phyloP scores from a whole-genome alignment of 805 yeast genomes.

The Starmerella geochares region DNA sequence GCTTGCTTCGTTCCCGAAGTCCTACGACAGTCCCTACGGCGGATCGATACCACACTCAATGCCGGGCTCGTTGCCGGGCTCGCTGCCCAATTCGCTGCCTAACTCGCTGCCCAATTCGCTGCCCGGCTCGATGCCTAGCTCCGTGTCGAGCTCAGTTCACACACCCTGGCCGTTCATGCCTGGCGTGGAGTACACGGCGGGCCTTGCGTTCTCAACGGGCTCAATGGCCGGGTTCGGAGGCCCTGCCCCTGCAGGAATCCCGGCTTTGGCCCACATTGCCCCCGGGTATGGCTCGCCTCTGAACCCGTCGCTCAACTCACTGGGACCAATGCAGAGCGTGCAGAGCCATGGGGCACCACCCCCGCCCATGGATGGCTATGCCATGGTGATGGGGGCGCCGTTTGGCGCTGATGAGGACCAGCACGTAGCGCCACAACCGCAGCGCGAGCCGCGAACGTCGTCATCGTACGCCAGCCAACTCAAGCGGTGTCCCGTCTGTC shows the following conservation, averaged over 20 bases:
- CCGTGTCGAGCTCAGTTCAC: background rate
- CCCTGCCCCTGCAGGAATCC: background rate
- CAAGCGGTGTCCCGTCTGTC: constrained; percentile 42
- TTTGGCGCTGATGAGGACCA: background rate
- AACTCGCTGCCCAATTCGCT: background rate
- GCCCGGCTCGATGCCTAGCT: background rate
- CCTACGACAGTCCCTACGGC: background rate
- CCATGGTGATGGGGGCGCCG: background rate
- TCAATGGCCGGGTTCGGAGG: constrained; percentile 1
- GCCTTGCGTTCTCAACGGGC: background rate
- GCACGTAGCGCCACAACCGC: background rate
- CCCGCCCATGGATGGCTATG: background rate
- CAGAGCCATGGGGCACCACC: constrained; percentile 5
- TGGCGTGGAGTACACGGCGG: background rate
- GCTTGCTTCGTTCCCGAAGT: background rate
- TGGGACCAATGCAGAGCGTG: constrained; percentile 7
- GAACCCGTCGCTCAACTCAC: background rate
- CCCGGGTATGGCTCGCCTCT: constrained; percentile 2
- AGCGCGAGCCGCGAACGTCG: background rate
- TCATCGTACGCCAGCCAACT: background rate
- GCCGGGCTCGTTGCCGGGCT: background rate
- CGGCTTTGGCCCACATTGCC: background rate
- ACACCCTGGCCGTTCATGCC: constrained; percentile 6
- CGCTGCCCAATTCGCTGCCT: background rate
- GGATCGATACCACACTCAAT: background rate